Base-by-base conservation (phyloP, 108 stramenopile species). In the Schizochytrium sp. region DNA sequence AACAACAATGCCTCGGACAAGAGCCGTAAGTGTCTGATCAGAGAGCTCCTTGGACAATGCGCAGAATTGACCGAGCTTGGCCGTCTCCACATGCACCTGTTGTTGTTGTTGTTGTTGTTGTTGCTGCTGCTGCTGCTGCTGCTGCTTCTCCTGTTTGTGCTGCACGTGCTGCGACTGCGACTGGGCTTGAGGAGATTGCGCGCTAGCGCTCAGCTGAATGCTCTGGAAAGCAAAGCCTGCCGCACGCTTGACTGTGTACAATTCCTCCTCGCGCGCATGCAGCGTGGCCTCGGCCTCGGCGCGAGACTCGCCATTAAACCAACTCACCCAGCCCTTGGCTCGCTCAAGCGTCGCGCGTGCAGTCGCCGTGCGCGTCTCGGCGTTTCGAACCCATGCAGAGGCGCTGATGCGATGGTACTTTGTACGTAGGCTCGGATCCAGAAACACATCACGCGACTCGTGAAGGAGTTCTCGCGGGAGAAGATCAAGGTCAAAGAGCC, bases 301-400 rank as follows among this genome's bases (percentile, higher is more conserved):
- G 48, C 76, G 76, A 12, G 76, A 83, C 76, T 83, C 76, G 5
- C 76, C 76, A 53, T 83, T 83, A 23, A 83, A 83, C 76, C 76
- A 83, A 2, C 76, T 83, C 28, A 83, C 76, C 76, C 76, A 83
- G n/a, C 76, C 76, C 76, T 83, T 83, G 6, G 48, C 12, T 12
- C 76, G 12, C 23, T 83, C 76, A 8, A 83, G 76, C 48, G 48
- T 53, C 10, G 45, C 76, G 51, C 76, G 76, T 0, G 76, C 76
- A 8, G 6, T 53, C 25, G 76, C 45, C 6, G 51, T 23, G n/a
- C 51, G 45, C n/a, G 45, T 53, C 51, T 83, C 48, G 23, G 51
- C 51, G 51, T 83, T 83, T 6, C 51, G 45, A 18, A 53, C 25
- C 76, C 76, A 83, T 34, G 48, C 76, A 16, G 76, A 47, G 44